A percentile compares a stretch with the other conserved stretches of the same genome.
Evolutionary conservation across 2,329 filamentous ascomycete genomes (phyloP).

Genomic region (Talaromyces amestolkiae): DNA sequence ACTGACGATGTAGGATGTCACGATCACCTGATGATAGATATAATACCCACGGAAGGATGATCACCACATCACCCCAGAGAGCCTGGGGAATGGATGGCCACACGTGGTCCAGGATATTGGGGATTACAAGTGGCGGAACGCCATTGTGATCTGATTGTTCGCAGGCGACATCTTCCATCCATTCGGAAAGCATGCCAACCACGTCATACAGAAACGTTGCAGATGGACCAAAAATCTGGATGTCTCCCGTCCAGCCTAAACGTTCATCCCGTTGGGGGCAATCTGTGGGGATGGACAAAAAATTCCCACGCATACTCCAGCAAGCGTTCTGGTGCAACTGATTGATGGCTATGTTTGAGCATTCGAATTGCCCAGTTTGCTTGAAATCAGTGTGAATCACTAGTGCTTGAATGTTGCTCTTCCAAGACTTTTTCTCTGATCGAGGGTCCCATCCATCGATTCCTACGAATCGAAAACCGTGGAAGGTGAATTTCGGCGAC

Average conservation of each 20-base stretch:
- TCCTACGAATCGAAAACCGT: not conserved
- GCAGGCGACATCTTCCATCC: not conserved
- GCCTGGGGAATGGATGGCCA: conserved; percentile 27
- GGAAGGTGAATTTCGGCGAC: not conserved
- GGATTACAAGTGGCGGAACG: not conserved
- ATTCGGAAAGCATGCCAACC: not conserved
- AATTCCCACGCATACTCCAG: conserved; percentile 61
- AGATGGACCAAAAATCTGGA: conserved; percentile 51
- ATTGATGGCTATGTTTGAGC: conserved; percentile 54
- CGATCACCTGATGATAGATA: conserved; percentile 27
- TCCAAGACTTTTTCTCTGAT: not conserved
- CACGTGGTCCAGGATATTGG: conserved; percentile 30
- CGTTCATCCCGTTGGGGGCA: conserved; percentile 58
- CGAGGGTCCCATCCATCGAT: not conserved
- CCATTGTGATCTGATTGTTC: not conserved
- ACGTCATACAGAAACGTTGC: conserved; percentile 53
- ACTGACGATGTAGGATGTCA: not conserved
- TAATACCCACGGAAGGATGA: conserved; percentile 38
- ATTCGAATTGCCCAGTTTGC: conserved; percentile 25
- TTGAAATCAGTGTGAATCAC: not conserved
- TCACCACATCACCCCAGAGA: conserved; percentile 42
- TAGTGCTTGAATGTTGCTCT: not conserved
- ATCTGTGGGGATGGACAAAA: conserved; percentile 58
- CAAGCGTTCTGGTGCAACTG: conserved; percentile 54
- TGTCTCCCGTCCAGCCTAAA: conserved; percentile 55